phyloP scores from a whole-genome alignment of 1,284 basidiomycete genomes.

The Grifola frondosa region DNA sequence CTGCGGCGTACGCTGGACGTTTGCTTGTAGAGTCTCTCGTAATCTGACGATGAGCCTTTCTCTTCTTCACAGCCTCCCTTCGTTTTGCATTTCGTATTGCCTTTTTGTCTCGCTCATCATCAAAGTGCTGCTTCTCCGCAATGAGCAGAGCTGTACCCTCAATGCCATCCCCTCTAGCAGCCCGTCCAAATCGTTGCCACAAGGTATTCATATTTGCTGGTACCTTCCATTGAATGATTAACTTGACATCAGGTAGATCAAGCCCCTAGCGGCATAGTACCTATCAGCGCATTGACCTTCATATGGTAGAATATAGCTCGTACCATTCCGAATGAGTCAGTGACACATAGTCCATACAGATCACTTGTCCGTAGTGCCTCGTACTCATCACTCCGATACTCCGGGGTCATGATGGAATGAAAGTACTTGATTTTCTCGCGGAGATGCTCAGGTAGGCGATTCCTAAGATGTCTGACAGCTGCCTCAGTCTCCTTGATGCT shows the following conservation, averaged over 20 bases:
- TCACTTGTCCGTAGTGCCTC: constrained; percentile 12
- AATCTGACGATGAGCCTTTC: neutral
- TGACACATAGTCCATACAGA: constrained; percentile 20
- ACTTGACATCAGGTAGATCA: constrained; percentile 29
- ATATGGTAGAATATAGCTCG: constrained; percentile 1
- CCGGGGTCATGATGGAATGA: constrained; percentile 28
- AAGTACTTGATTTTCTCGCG: constrained; percentile 29
- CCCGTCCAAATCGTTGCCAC: constrained; percentile 18
- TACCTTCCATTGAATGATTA: constrained; percentile 34
- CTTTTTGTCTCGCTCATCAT: constrained; percentile 6
- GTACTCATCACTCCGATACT: constrained; percentile 20
- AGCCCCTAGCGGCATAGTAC: constrained; percentile 26
- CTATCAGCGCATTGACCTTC: neutral
- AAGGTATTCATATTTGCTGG: constrained; percentile 8
- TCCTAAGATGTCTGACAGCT: constrained; percentile 16
- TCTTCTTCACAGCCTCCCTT: neutral
- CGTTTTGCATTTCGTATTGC: neutral
- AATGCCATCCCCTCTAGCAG: constrained; percentile 4
- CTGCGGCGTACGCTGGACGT: neutral
- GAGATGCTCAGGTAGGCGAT: constrained; percentile 13
- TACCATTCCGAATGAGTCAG: constrained; percentile 33
- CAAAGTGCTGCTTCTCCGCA: constrained; percentile 11
- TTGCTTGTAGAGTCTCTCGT: constrained; percentile 1
- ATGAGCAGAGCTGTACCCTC: constrained; percentile 14
- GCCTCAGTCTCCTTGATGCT: constrained; percentile 24